Evolutionary conservation across 2,329 filamentous ascomycete species (phyloP), one percentile per base, ranked within the genome.

Genomic region (Hymenoscyphus fraxineus): DNA sequence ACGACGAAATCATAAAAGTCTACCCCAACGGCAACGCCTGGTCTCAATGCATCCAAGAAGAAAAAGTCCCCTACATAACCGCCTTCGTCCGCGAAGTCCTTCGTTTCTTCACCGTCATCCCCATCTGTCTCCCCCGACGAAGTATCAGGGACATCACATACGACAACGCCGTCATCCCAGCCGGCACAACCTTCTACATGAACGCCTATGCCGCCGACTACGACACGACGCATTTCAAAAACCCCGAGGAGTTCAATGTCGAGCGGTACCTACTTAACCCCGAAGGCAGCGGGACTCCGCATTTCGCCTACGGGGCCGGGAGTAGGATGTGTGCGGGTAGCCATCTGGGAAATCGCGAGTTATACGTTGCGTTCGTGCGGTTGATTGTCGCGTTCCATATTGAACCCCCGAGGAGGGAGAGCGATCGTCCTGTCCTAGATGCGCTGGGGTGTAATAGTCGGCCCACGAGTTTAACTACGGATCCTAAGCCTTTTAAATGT

Each of bases 161-260:
- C 77, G 80, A 90, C 31, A 85, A 85, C 16, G 80, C 85, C 0
- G 78, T 82, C 1, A 90, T 95, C 44, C 91, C 91, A 0, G 83
- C 89, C 0, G 89, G 89, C 1, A 93, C 89, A 0, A 91, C 88
- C 1, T 92, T 94, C 70, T 92, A 93, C 77, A 89, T 94, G 89
- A 93, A 89, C 71, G 88, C 89, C 10, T 92, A 88, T 76, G 88
- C 88, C 0, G 90, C 89, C 32, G 83, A 93, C 76, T 91, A 91
- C 75, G 90, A 93, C 72, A 80, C 82, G 5, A 75, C 77, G 0
- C 89, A 91, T 73, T 93, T 91, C 79, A 84, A 86, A 67, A 75
- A 85, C 35, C 84, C 90, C 0, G 67, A 81, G 35, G 76, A 79
- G 6, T 92, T 93, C 74, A 79, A 85, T n/a, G 88, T 89, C 0